phyloP scores from a whole-genome alignment of 352 stramenopile species.

The Globisporangium echinulatum region DNA sequence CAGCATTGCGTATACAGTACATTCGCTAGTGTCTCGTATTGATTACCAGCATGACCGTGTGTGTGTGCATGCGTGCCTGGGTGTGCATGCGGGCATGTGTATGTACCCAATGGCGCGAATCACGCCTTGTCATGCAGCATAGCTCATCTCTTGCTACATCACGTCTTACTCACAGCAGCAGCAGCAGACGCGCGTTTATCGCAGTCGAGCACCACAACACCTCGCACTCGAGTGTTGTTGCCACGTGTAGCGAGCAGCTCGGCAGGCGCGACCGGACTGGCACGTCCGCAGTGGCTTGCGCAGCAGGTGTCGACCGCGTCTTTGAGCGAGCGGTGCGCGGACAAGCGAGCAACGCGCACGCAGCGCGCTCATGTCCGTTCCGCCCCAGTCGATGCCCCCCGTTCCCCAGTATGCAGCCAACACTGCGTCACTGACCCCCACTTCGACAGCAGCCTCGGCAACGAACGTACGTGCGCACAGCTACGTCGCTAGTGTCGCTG shows the following conservation, averaged over 20 bases:
- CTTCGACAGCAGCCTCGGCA: conserved; percentile 10
- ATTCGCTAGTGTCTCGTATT: too few relatives aligned
- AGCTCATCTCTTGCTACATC: neutral
- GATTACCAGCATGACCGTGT: neutral
- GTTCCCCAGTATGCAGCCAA: conserved; percentile 66
- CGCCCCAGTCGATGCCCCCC: conserved; percentile 64
- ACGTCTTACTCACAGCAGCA: neutral
- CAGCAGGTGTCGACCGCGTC: too few relatives aligned
- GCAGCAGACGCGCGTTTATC: neutral
- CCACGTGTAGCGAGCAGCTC: too few relatives aligned
- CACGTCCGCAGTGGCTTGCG: too few relatives aligned
- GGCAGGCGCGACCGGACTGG: too few relatives aligned
- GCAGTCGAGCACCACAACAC: too few relatives aligned
- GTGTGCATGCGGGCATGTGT: neutral
- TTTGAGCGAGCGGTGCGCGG: too few relatives aligned
- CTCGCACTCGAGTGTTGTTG: too few relatives aligned
- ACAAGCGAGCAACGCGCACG: too few relatives aligned
- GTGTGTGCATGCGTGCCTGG: neutral
- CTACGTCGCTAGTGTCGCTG: neutral
- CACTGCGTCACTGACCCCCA: conserved; percentile 29
- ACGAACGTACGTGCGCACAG: conserved; percentile 8
- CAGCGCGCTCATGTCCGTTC: conserved; percentile 43
- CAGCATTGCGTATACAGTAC: neutral
- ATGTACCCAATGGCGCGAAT: neutral
- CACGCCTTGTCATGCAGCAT: too few relatives aligned